Evolutionary conservation across 257 asterid species (phyloP).

Genomic region (Solanum bulbocastanum): DNA sequence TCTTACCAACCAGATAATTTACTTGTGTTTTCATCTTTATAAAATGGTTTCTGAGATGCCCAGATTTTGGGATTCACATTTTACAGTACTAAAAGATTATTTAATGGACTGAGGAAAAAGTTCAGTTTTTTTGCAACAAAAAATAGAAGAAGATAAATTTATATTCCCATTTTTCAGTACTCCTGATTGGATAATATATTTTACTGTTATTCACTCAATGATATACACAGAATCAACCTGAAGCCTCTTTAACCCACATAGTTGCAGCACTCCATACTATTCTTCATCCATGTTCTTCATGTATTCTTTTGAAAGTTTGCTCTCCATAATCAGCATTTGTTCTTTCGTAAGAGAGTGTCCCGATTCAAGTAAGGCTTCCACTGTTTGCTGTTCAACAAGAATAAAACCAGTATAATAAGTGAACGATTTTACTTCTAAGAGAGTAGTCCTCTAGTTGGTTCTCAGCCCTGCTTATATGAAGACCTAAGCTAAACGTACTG

Average conservation of each 20-base stretch:
- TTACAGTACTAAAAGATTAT: neutral
- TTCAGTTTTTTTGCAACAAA: neutral
- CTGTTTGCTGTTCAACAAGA: constrained; percentile 50
- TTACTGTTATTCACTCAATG: neutral
- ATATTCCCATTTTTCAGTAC: neutral
- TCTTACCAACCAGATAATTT: neutral
- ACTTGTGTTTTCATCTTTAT: neutral
- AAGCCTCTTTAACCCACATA: neutral
- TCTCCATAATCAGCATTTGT: constrained; percentile 64
- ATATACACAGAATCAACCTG: neutral
- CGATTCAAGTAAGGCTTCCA: constrained; percentile 73
- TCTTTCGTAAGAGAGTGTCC: constrained; percentile 67
- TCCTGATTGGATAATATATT: neutral
- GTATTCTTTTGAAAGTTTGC: constrained; percentile 88
- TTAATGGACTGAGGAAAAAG: neutral
- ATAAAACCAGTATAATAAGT: neutral
- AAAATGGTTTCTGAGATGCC: neutral
- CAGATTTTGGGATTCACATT: neutral
- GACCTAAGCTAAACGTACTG: neutral
- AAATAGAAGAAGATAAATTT: neutral
- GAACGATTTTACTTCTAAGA: neutral
- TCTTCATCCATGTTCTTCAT: constrained; percentile 85
- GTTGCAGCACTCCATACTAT: constrained; percentile 5
- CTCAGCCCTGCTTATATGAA: neutral
- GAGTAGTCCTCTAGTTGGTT: neutral